Evolutionary conservation across 345 rosid genomes (phyloP).

Genomic region (Moringa oleifera): DNA sequence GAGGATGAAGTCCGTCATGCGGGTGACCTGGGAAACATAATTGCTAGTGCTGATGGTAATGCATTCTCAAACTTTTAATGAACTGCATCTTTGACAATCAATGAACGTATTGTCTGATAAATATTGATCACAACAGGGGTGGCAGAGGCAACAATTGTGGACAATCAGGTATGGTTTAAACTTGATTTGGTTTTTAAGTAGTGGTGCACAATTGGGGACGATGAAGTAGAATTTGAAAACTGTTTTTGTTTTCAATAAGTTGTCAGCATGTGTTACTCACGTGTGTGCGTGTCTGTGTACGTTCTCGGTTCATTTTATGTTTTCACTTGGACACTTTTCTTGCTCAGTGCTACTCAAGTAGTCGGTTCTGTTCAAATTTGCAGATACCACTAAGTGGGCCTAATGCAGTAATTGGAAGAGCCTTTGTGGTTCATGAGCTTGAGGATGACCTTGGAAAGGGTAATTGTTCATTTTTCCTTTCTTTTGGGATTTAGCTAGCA

Average conservation of each 20-base stretch:
- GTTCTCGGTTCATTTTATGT: not conserved
- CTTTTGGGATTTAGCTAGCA: constrained; percentile 3
- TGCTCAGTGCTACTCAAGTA: constrained; percentile 5
- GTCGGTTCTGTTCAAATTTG: constrained; percentile 16
- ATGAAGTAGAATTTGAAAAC: constrained; percentile 39
- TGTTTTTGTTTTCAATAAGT: no score
- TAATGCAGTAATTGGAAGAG: constrained; percentile 79
- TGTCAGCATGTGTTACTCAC: not conserved
- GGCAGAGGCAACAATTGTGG: constrained; percentile 87
- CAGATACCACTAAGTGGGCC: constrained; percentile 85
- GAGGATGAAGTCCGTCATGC: constrained; percentile 91
- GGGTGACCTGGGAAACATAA: constrained; percentile 99
- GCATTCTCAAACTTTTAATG: constrained; percentile 5
- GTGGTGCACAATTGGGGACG: constrained; percentile 75
- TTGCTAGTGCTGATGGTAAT: constrained; percentile 84
- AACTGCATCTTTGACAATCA: not conserved
- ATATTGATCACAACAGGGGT: constrained; percentile 47
- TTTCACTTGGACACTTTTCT: not conserved
- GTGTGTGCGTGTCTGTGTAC: not conserved
- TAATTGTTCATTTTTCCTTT: constrained; percentile 15
- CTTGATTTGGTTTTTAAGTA: constrained; percentile 1
- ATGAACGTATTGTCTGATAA: constrained; percentile 5
- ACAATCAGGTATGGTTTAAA: constrained; percentile 50
- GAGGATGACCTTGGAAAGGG: constrained; percentile 98
- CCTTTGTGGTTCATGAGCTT: constrained; percentile 94